Evolutionary conservation across 257 asterid genomes (phyloP).

Genomic region (Fraxinus cuspidata): DNA sequence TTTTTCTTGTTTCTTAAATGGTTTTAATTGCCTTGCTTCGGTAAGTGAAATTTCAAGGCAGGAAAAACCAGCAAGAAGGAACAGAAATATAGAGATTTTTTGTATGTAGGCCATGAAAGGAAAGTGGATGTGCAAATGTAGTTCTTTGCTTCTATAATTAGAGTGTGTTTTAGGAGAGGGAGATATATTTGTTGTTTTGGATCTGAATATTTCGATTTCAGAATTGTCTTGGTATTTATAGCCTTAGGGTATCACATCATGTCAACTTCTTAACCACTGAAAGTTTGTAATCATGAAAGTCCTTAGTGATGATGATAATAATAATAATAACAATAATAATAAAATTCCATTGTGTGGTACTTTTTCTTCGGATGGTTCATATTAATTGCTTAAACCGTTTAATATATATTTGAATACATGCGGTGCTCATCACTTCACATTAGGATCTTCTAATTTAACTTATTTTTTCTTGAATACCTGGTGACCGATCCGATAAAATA

Average conservation of each 20-base stretch:
- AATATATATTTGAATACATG: too few species aligned
- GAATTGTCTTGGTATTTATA: conserved; percentile 40
- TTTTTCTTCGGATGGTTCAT: conserved; percentile 27
- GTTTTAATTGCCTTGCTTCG: conserved; percentile 52
- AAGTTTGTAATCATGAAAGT: conserved; percentile 28
- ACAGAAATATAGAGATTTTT: conserved; percentile 25
- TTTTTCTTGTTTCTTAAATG: conserved; percentile 17
- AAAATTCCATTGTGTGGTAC: neutral
- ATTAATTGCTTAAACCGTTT: neutral
- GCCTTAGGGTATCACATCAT: conserved; percentile 2
- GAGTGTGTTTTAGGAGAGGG: conserved; percentile 7
- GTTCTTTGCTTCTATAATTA: neutral
- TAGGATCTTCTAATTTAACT: conserved; percentile 15
- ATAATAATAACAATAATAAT: neutral
- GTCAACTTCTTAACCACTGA: conserved; percentile 29
- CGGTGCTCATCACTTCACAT: conserved; percentile 3
- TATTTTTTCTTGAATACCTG: neutral
- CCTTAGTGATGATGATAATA: neutral
- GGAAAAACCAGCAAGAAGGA: conserved; percentile 36
- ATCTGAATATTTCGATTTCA: conserved; percentile 25
- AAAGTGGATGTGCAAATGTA: neutral
- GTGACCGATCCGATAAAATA: too few species aligned
- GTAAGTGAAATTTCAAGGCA: conserved; percentile 30
- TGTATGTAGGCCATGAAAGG: conserved; percentile 38
- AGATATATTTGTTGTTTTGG: conserved; percentile 27